These are phyloP conservation scores for Xylariales sp. DNA, from an alignment of 2,329 filamentous ascomycete genomes.

Conservation along the genomic window DNA sequence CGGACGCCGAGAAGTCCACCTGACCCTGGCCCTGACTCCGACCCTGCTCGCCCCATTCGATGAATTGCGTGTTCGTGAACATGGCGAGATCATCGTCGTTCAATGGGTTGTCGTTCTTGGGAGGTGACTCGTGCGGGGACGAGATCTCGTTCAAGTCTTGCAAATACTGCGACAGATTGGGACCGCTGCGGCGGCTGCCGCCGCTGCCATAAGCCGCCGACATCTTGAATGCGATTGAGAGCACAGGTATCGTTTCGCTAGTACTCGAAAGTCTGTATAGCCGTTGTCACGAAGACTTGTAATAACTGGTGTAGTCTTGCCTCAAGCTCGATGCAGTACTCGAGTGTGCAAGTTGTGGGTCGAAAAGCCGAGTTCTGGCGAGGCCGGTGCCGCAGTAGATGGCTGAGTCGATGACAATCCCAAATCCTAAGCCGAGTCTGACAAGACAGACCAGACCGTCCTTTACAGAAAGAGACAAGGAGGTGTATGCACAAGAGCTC, in stretches of 20 bases:
- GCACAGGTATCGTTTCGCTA: not conserved
- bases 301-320: no score
- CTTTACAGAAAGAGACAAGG: no score
- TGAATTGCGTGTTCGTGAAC: slow-evolving; percentile 80
- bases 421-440: no score
- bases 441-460: no score
- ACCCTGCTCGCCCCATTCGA: slow-evolving; percentile 61
- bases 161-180: slow-evolving; percentile 87
- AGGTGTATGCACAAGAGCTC: no score
- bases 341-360: not conserved
- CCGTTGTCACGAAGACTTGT: no score
- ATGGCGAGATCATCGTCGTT: slow-evolving; percentile 70
- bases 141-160: slow-evolving; percentile 76
- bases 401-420: no score
- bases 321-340: not conserved
- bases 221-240: not conserved
- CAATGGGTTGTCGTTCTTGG: slow-evolving; percentile 48
- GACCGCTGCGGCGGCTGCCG: slow-evolving; percentile 57
- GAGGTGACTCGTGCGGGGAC: slow-evolving; percentile 47
- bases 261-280: no score
- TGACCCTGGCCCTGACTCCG: not conserved
- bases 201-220: not conserved
- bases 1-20: slow-evolving; percentile 3
- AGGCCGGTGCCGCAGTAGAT: not conserved
- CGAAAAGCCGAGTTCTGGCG: not conserved